Base-by-base conservation (phyloP, 305 asterid species). In the Fraxinus sp. region DNA sequence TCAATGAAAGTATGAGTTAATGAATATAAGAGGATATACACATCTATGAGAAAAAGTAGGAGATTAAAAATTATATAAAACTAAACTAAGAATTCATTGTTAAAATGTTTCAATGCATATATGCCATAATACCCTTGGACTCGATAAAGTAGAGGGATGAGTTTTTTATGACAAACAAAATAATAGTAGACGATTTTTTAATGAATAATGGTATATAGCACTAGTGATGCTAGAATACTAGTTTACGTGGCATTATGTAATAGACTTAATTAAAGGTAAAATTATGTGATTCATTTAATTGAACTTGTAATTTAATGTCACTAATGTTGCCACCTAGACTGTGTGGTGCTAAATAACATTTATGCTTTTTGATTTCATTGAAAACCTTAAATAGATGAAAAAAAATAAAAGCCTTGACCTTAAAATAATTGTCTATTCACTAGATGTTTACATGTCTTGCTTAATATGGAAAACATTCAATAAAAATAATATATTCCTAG, bases 1-100 rank as follows among this genome's bases (percentile, higher is more conserved):
- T 37, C 55, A 80, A 59, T 77, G 75, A 77, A 36, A 66, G 57
- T 77, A 68, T 35, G n/a, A 70, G 66, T 76, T 35, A 41, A 43
- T 78, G 80, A 46, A 75, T 30, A 28, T 4, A 68, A 68, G 0
- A 28, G 8, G 75, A 68, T 68, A 10, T 68, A 68, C 37, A 30
- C 37, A 11, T 68, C 39, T 5, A 28, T 64, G 35, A 24, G 35
- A 13, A 64, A 24, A 64, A 3, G n/a, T 24, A 64, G 35, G 72
- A 64, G 33, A 64, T 24, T 22, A 64, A 64, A 64, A 64, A 24
- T 24, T 64, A 64, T 64, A 24, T 64, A 64, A 24, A 64, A 64
- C 72, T 64, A 64, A 24, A 64, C 33, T 22, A 24, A 10, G n/a
- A 64, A 22, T 64, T 64, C 72, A 64, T 24, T 64, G 72, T 22